Percentiles rank a stretch among this genome's conserved stretches.
Evolutionary conservation across 78 protist species (phyloP).

Genomic region (Ministeria vibrans): DNA sequence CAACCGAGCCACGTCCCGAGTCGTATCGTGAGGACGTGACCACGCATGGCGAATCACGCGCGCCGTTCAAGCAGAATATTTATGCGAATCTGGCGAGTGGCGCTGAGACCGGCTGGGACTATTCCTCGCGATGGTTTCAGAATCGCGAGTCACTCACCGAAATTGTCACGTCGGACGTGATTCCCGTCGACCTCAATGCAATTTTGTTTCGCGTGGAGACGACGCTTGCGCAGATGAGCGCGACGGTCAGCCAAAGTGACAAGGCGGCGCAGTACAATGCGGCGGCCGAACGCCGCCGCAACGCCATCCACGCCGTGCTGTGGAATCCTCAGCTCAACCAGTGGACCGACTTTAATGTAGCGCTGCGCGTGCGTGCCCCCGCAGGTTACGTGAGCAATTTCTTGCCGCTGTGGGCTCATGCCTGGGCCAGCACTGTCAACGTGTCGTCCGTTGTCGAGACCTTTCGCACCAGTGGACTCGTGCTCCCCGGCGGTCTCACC

Average conservation of each 20-base stretch:
- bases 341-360: conserved; percentile 32
- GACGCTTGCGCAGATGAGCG: background rate
- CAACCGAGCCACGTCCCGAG: conserved; percentile 29
- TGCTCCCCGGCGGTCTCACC: no score
- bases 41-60: background rate
- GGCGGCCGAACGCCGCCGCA: background rate
- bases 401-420: background rate
- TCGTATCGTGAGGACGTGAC: conserved; percentile 35
- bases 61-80: background rate
- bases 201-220: background rate
- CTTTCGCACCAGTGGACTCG: no score
- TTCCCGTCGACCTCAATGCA: conserved; percentile 64
- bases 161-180: conserved; percentile 12
- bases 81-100: conserved; percentile 35
- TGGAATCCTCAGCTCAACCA: conserved; percentile 1
- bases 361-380: background rate
- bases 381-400: no score
- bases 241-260: no score
- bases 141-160: background rate
- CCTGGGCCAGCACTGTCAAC: no score
- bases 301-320: conserved; percentile 26
- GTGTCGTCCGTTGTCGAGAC: no score
- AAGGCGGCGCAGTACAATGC: background rate
- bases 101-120: conserved; percentile 74
- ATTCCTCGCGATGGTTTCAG: conserved; percentile 41